Evolutionary conservation across 1,139 yeast genomes (phyloP).

Genomic region (Wickerhamomyces sp.): DNA sequence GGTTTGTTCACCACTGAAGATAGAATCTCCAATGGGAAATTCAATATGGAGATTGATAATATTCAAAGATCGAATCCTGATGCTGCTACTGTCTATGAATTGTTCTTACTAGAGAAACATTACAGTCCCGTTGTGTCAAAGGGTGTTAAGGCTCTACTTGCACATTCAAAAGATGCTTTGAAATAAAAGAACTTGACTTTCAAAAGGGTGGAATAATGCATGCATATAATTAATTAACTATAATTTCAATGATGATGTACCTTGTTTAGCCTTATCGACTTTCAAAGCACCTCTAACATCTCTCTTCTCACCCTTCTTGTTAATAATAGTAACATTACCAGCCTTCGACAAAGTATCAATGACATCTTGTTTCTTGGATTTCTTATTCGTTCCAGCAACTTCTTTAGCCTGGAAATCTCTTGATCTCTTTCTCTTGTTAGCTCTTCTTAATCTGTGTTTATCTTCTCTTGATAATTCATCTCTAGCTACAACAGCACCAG

Average conservation of each 20-base stretch:
- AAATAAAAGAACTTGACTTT: conserved; percentile 1
- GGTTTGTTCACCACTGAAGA: conserved; percentile 87
- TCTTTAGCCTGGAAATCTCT: conserved; percentile 39
- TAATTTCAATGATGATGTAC: conserved; percentile 26
- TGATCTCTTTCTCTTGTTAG: conserved; percentile 75
- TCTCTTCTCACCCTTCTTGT: conserved; percentile 69
- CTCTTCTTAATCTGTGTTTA: conserved; percentile 80
- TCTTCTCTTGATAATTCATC: conserved; percentile 84
- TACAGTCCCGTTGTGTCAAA: conserved; percentile 73
- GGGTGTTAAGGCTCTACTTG: conserved; percentile 41
- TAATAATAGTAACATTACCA: conserved; percentile 76
- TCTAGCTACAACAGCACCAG: conserved; percentile 80
- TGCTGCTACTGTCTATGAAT: conserved; percentile 90
- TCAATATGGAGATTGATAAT: conserved; percentile 59
- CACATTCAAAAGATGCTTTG: conserved; percentile 28
- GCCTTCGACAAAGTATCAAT: conserved; percentile 70
- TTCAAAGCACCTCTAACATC: conserved; percentile 68
- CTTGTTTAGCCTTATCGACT: conserved; percentile 30
- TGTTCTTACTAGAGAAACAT: conserved; percentile 70
- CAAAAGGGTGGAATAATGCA: not conserved
- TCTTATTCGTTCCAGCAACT: conserved; percentile 33
- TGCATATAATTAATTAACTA: conserved; percentile 8
- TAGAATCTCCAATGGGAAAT: conserved; percentile 71
- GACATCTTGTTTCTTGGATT: conserved; percentile 56
- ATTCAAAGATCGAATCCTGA: conserved; percentile 79